Base-by-base conservation (phyloP, 169 alveolate species). In the Plasmodium chabaudi region DNA sequence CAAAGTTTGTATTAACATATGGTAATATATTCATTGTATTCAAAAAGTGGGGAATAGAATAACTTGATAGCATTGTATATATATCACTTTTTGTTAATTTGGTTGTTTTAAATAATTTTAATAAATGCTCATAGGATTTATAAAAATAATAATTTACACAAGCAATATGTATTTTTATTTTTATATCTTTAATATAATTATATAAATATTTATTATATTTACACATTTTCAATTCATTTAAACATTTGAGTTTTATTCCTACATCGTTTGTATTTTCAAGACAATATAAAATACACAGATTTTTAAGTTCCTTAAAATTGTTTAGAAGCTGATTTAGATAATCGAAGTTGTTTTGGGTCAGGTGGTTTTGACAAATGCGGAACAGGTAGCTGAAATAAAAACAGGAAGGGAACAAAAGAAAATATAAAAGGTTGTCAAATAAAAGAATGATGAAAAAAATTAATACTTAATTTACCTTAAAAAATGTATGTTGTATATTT, bases 161-260 rank as follows among this genome's bases (percentile, higher is more conserved):
- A n/a, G 79, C 65, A 27, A 64, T 5, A 42, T 56, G 17, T 42
- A 77, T 57, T 25, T 70, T 64, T 46, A 17, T 27, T 56, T 77
- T 65, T 9, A 65, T 64, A 19, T 64, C 68, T 25, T 49, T 77
- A 15, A 77, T 77, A 27, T 77, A 77, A 12, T 77, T 77, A 34
- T 77, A 65, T 6, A 77, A 42, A 49, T 77, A 65, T 1, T 49
- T 57, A 53, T 77, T 77, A 7, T 47, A 6, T 23, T 55, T 49
- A n/a, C 89, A 49, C 15, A 69, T 3, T 56, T 51, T 64, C n/a
- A 77, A 7, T 56, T 77, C 19, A 13, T 44, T 17, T 34, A 77
- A 47, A 34, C 79, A 77, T 19, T 64, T 77, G 0, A 10, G 4
- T 15, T 64, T 77, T 44, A 51, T 60, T 9, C 23, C 44, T 3